Evolutionary conservation across 2,329 filamentous ascomycete species (phyloP).

Genomic region (Penicillium sclerotigenum): DNA sequence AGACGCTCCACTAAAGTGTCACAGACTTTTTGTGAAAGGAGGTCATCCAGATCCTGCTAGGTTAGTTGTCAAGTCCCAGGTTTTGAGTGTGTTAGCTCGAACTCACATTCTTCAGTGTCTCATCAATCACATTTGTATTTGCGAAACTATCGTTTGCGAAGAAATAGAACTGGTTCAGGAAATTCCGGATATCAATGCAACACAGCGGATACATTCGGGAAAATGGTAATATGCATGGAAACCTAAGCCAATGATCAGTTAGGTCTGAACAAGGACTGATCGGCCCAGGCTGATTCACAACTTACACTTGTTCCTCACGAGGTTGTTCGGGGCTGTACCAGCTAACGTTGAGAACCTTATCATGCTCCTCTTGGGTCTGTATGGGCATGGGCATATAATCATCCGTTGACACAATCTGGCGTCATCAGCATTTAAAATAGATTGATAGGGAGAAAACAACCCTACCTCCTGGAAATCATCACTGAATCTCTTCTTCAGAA

Average conservation of each 20-base stretch:
- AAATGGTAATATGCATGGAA: conserved; percentile 93
- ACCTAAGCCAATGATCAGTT: conserved; percentile 49
- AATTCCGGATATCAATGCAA: conserved; percentile 97
- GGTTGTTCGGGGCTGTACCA: conserved; percentile 89
- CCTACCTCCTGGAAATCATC: conserved; percentile 87
- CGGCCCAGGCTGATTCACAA: conserved; percentile 12
- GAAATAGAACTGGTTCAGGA: conserved; percentile 96
- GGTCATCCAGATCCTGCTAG: conserved; percentile 77
- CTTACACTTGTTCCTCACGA: conserved; percentile 69
- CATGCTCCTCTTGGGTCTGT: conserved; percentile 83
- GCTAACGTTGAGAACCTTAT: conserved; percentile 91
- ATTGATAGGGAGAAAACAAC: conserved; percentile 1
- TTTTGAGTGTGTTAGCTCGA: background rate
- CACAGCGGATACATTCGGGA: conserved; percentile 98
- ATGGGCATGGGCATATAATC: conserved; percentile 99
- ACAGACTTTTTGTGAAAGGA: conserved; percentile 91
- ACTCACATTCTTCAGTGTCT: conserved; percentile 73
- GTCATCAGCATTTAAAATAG: conserved; percentile 9
- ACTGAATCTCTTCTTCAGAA: conserved; percentile 87
- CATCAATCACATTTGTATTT: conserved; percentile 83
- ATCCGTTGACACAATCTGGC: conserved; percentile 72
- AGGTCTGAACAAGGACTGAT: background rate
- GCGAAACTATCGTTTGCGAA: conserved; percentile 96
- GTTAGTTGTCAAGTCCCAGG: conserved; percentile 10
- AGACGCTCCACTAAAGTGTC: conserved; percentile 82